Conservation (phyloP, 1,139 yeast species). For the Yamadazyma dushanensis region DNA sequence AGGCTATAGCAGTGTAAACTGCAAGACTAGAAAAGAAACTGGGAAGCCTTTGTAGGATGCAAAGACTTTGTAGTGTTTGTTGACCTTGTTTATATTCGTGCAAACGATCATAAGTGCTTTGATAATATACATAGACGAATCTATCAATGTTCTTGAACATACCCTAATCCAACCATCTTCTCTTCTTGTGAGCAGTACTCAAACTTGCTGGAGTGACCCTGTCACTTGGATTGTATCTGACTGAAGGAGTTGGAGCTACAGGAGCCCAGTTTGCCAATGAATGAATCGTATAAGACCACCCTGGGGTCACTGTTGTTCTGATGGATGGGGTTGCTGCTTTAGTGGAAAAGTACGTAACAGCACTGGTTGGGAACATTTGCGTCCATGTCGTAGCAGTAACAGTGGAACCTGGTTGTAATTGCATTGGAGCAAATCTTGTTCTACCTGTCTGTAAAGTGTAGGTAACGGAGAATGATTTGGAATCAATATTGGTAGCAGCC, state of each 20-base stretch:
- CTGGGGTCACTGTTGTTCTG: slow-evolving; percentile 71
- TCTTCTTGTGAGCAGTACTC: slow-evolving; percentile 35
- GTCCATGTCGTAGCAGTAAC: slow-evolving; percentile 70
- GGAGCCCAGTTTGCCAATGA: slow-evolving; percentile 67
- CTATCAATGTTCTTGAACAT: not conserved
- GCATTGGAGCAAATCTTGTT: slow-evolving; percentile 88
- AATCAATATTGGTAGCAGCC: slow-evolving; percentile 27
- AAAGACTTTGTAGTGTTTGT: not conserved
- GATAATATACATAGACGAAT: not conserved
- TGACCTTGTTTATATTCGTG: too few species aligned
- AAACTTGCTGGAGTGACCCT: slow-evolving; percentile 42
- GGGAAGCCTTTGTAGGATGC: too few species aligned
- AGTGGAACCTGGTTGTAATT: slow-evolving; percentile 66
- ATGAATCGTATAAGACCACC: slow-evolving; percentile 74
- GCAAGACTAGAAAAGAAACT: not conserved
- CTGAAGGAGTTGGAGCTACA: slow-evolving; percentile 66
- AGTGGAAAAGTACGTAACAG: slow-evolving; percentile 58
- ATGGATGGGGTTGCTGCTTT: slow-evolving; percentile 43
- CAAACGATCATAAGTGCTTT: too few species aligned
- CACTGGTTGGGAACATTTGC: slow-evolving; percentile 61
- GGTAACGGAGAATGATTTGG: slow-evolving; percentile 46
- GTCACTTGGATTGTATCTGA: slow-evolving; percentile 40
- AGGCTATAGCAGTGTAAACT: too few species aligned
- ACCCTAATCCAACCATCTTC: slow-evolving; percentile 33
- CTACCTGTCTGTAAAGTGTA: slow-evolving; percentile 76